A percentile compares a stretch with the other conserved stretches of the same genome.
Evolutionary conservation across 371 early-diverging fungal species (phyloP).

Genomic region (Mortierella sp.): DNA sequence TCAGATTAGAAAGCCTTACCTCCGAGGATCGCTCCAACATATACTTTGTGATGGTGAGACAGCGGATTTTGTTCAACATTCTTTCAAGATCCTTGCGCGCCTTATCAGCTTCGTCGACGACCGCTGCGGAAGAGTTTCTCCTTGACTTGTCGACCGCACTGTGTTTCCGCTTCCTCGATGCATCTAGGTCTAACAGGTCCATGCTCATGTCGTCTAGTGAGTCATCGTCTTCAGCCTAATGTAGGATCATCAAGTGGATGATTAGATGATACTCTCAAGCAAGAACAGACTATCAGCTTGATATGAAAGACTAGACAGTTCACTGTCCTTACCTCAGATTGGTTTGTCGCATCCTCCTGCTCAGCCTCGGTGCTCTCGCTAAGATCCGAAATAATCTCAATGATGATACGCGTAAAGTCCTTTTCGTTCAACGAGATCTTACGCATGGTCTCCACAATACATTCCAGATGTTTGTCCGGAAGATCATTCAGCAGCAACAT

Average conservation of each 20-base stretch:
- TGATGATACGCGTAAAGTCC: constrained; percentile 89
- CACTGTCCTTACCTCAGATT: not conserved
- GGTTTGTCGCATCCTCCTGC: not conserved
- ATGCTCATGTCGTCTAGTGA: constrained; percentile 49
- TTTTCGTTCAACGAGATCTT: constrained; percentile 83
- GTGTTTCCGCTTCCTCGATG: constrained; percentile 47
- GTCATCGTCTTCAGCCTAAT: constrained; percentile 33
- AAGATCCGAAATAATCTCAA: constrained; percentile 83
- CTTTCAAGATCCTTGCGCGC: constrained; percentile 64
- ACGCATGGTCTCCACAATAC: constrained; percentile 79
- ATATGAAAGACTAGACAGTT: not conserved
- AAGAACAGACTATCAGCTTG: not conserved
- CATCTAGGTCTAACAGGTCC: constrained; percentile 34
- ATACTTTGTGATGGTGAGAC: constrained; percentile 79
- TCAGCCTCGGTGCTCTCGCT: constrained; percentile 60
- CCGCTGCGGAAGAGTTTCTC: constrained; percentile 28
- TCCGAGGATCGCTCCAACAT: constrained; percentile 81
- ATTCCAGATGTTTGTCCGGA: constrained; percentile 77
- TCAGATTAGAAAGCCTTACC: constrained; percentile 1
- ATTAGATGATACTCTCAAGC: not conserved
- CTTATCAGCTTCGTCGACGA: constrained; percentile 53
- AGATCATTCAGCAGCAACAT: constrained; percentile 79
- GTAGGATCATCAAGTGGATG: not conserved
- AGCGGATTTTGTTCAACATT: constrained; percentile 74
- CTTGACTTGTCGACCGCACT: constrained; percentile 43